phyloP scores from a whole-genome alignment of 306 rosid genomes.

The Vicia faba region DNA sequence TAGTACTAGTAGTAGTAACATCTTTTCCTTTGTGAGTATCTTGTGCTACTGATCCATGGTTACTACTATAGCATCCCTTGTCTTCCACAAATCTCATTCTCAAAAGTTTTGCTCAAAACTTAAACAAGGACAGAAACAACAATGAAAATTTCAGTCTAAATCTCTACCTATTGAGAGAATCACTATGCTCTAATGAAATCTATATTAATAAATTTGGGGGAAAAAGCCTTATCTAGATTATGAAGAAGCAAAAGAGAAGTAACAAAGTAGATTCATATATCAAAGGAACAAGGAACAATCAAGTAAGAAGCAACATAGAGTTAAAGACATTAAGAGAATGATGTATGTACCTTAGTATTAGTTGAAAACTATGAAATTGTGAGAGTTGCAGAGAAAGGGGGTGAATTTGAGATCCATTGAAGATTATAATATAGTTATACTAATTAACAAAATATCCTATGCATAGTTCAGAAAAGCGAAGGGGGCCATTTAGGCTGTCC shows the following conservation, averaged over 20 bases:
- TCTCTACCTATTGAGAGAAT: conserved; percentile 22
- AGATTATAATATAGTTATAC: conserved; percentile 39
- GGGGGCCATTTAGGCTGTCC: conserved; percentile 17
- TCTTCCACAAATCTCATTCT: conserved; percentile 85
- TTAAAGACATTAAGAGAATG: conserved; percentile 1
- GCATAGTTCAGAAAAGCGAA: conserved; percentile 43
- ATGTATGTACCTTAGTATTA: conserved; percentile 35
- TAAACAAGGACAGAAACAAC: conserved; percentile 8
- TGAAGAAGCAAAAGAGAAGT: background rate
- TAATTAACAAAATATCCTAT: conserved; percentile 18
- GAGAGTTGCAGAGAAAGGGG: conserved; percentile 53
- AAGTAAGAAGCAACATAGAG: background rate
- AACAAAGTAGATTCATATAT: background rate
- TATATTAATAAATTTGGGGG: conserved; percentile 26
- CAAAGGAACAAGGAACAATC: background rate
- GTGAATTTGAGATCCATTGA: conserved; percentile 59
- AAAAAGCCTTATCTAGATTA: conserved; percentile 30
- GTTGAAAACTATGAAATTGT: conserved; percentile 55
- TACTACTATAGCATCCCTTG: conserved; percentile 57
- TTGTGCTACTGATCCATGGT: conserved; percentile 52
- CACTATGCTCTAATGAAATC: conserved; percentile 28
- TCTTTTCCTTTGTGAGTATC: conserved; percentile 66
- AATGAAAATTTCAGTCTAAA: conserved; percentile 31
- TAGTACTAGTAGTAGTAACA: conserved; percentile 34
- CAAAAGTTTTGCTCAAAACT: conserved; percentile 27